Evolutionary conservation across 805 yeast species (phyloP).

Genomic region (Dipodascopsis uninucleata): DNA sequence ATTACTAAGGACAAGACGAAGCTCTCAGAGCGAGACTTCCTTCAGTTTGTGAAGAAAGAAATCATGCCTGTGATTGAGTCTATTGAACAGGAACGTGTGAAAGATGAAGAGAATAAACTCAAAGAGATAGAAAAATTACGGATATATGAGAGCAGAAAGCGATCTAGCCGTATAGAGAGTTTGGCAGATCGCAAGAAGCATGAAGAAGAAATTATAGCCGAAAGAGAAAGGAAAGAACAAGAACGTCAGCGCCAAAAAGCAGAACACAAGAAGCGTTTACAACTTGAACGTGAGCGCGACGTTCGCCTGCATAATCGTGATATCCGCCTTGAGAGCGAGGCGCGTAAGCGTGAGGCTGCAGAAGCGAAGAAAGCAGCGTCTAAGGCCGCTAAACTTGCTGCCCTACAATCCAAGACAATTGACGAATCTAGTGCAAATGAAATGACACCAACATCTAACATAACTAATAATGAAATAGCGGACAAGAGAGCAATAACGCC

Average conservation of each 20-base stretch:
- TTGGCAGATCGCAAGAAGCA: conserved; percentile 26
- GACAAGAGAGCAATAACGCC: background rate
- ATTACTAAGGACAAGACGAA: conserved; percentile 19
- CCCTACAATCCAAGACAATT: conserved; percentile 4
- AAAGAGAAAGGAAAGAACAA: conserved; percentile 18
- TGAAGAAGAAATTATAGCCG: conserved; percentile 28
- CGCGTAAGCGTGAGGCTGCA: conserved; percentile 15
- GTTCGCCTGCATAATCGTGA: conserved; percentile 16
- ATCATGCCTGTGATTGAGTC: conserved; percentile 35
- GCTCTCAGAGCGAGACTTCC: conserved; percentile 24
- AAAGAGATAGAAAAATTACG: conserved; percentile 30
- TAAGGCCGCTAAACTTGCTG: conserved; percentile 8
- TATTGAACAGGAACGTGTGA: conserved; percentile 29
- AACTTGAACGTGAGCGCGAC: conserved; percentile 16
- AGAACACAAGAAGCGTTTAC: conserved; percentile 19
- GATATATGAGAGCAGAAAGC: conserved; percentile 35
- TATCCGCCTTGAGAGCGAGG: conserved; percentile 18
- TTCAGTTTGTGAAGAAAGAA: conserved; percentile 24
- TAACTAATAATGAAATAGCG: conserved; percentile 1
- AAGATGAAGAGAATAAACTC: conserved; percentile 31
- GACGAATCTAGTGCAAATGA: too few relatives aligned
- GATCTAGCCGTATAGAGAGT: conserved; percentile 36
- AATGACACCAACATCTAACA: too few relatives aligned
- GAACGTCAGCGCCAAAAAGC: conserved; percentile 18
- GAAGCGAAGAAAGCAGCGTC: conserved; percentile 18